phyloP scores from a whole-genome alignment of 768 basidiomycete species.

The Dioszegia aurantiaca region DNA sequence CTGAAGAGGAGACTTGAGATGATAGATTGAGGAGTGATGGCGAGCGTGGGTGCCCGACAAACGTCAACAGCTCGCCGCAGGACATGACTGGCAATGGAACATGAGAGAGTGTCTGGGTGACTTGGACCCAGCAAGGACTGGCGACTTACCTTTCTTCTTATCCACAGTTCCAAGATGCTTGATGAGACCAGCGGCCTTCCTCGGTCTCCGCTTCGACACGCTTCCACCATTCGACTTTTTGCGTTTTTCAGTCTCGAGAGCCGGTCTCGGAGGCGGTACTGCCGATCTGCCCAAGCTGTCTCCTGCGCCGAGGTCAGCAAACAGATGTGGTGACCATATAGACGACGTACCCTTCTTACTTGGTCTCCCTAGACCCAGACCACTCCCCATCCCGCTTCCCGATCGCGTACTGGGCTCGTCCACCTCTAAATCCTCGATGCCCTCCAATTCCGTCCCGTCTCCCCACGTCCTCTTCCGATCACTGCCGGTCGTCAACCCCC shows the following conservation, averaged over 20 bases:
- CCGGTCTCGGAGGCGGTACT: neutral
- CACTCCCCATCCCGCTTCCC: conserved; percentile 2
- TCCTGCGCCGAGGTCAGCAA: neutral
- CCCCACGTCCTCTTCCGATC: conserved; percentile 41
- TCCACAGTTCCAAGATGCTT: conserved; percentile 46
- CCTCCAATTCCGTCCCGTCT: conserved; percentile 80
- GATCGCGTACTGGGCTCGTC: conserved; percentile 67
- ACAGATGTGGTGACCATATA: neutral
- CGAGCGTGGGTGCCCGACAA: too few relatives aligned
- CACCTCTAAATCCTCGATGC: conserved; percentile 79
- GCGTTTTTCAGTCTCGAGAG: conserved; percentile 17
- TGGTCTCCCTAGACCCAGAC: conserved; percentile 19
- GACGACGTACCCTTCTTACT: conserved; percentile 16
- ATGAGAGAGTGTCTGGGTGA: too few relatives aligned
- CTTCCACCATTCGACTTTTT: conserved; percentile 29
- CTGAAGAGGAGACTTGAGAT: too few relatives aligned
- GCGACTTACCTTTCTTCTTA: conserved; percentile 48
- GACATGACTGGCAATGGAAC: too few relatives aligned
- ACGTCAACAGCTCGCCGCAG: too few relatives aligned
- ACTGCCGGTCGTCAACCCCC: neutral
- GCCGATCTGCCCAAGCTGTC: conserved; percentile 3
- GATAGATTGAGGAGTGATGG: too few relatives aligned
- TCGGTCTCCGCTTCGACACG: conserved; percentile 12
- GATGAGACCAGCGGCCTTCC: conserved; percentile 38
- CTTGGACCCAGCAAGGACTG: neutral